Evolutionary conservation across 2,329 filamentous ascomycete genomes (phyloP).

Genomic region (Cryphonectria parasitica): DNA sequence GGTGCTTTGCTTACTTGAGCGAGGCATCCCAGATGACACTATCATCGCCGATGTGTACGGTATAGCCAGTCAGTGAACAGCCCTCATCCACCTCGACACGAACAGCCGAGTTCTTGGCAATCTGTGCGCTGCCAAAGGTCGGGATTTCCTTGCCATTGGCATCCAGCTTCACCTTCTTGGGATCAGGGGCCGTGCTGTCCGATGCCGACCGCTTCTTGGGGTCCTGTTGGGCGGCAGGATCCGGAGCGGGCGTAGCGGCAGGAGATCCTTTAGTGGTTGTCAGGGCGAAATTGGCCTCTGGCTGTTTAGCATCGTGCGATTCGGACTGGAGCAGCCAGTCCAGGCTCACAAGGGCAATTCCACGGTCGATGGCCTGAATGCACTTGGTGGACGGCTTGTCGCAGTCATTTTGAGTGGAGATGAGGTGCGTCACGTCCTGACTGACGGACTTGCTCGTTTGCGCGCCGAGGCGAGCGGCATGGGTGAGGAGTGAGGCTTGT

Average conservation of each 20-base stretch:
- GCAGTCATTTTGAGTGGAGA: conserved; percentile 59
- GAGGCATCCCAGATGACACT: conserved; percentile 78
- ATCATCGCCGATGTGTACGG: conserved; percentile 68
- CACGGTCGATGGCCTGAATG: conserved; percentile 49
- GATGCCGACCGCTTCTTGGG: conserved; percentile 34
- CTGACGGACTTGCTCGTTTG: conserved; percentile 51
- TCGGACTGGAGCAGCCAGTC: conserved; percentile 67
- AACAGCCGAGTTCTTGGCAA: conserved; percentile 50
- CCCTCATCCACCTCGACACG: conserved; percentile 56
- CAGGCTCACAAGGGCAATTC: conserved; percentile 59
- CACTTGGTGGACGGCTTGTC: conserved; percentile 56
- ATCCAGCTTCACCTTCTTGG: conserved; percentile 41
- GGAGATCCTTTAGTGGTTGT: conserved; percentile 25
- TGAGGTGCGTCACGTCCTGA: conserved; percentile 57
- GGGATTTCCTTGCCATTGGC: conserved; percentile 24
- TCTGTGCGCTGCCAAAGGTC: conserved; percentile 47
- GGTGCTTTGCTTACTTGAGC: conserved; percentile 54
- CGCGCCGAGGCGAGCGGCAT: conserved; percentile 55
- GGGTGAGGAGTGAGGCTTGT: conserved; percentile 53
- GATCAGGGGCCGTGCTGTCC: conserved; percentile 34
- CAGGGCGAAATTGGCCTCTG: conserved; percentile 37
- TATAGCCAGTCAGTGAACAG: conserved; percentile 42
- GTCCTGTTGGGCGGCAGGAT: conserved; percentile 16
- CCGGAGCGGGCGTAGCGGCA: conserved; percentile 23
- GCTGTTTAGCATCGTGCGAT: conserved; percentile 43